Evolutionary conservation across 176 grass and related monocot genomes (phyloP), one percentile per base, ranked within the genome.

Genomic region (Raddia distichophylla): DNA sequence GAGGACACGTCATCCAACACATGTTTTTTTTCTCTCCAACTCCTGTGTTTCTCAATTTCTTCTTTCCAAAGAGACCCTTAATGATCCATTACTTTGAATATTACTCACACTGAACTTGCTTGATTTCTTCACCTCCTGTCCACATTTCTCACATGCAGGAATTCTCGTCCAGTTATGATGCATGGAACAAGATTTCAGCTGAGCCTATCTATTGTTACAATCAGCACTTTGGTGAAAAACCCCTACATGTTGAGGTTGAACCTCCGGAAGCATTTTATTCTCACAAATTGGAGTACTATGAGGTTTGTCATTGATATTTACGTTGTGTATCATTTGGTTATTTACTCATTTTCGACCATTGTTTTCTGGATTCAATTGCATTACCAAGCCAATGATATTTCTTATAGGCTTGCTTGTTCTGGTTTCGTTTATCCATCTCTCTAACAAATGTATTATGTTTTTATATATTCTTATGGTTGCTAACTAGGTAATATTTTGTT

Each of bases 181-280:
- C 17, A 78, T 74, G 72, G 40, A 88, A 13, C 56, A 81, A 52
- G 18, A 65, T 93, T 74, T 83, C 87, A 47, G 56, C 75, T 70
- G 77, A 81, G 53, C 88, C 93, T 55, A 74, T 86, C 22, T 76
- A 90, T 65, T 77, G 84, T 60, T 93, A 93, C 85, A 85, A 90
- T 74, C 86, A 85, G 44, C 65, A 93, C 47, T 77, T 80, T 71
- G 52, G 78, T 90, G 87, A 91, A 78, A 78, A 86, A 42, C 76
- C 84, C 7, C 85, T 93, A 19, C 75, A 91, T 87, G 70, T 93
- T 90, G 64, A 88, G 32, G 50, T 93, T 84, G 72, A 95, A 32
- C 91, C 84, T 10, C 46, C 45, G 4, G 89, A 98, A 86, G 46
- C 84, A 66, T 77, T 53, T 84, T 87, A 83, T 82, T 88, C 84